Evolutionary conservation across 192 early-diverging fungal genomes (phyloP), one percentile per base, ranked within the genome.

Genomic region (Coemansia sp.): DNA sequence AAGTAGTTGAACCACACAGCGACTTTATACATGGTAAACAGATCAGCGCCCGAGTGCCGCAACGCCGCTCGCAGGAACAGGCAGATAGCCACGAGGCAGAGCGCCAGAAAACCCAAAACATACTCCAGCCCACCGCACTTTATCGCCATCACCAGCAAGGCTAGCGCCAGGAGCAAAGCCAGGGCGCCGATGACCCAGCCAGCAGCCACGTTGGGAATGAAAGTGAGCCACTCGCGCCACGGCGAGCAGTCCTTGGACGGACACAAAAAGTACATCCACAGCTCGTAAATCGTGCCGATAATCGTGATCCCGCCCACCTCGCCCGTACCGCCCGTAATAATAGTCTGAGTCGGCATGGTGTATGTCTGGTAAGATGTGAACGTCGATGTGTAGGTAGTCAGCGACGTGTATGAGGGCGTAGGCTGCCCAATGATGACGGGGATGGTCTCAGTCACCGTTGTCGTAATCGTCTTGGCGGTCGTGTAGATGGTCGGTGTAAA

Each of bases 221-320:
- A 81, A n/a, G 79, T 81, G 29, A 81, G 79, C 79, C 79, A 81
- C 55, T 81, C 79, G 70, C 79, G 79, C 70, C 68, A 72, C 53
- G 74, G 67, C 61, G 74, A 70, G 70, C 79, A 81, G 42, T 75
- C 63, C 17, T 42, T 59, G 14, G 79, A 81, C 17, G 79, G 79
- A 4, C 79, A 81, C 79, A 81, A 45, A 31, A 81, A 70, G 68
- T 68, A 81, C 79, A 81, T 81, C 79, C 79, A 81, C 25, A 76
- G 51, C 42, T 81, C 66, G 70, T 81, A 81, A 17, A 81, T 42
- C 44, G 51, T 29, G 12, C 74, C 74, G 34, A 70, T 73, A 25
- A 81, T 81, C 1, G 68, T 70, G 3, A 81, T 65, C 19, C 74
- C 74, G 71, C 68, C 63, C 17, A 81, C 79, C 46, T 73, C 61